Evolutionary conservation across 2,329 filamentous ascomycete species (phyloP), one percentile per base, ranked within the genome.

Genomic region (Trichoderma atroviride): DNA sequence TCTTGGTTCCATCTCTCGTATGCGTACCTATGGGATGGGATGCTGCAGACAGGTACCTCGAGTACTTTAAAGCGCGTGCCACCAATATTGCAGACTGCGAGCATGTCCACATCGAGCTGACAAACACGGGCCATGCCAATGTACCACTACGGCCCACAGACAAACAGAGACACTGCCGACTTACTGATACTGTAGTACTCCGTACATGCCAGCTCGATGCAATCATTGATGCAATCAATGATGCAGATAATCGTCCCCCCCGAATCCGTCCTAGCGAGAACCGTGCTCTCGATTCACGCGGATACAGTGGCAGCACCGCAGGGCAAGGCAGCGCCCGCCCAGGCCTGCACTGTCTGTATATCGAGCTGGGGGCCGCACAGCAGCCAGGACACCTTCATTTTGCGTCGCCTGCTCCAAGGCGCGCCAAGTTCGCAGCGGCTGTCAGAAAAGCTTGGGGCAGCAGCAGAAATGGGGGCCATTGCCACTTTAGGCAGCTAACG

Each of bases 401-500:
- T n/a, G 52, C 62, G 16, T 19, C 22, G n/a, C 4, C 24, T 29
- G 35, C 37, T 52, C 16, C 37, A 56, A 33, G 56, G 57, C 50
- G 60, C 65, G 43, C 63, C 55, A 58, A 58, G 24, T 50, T 66
- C 43, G 40, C 53, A 58, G 53, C 57, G 43, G 65, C 50, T 68
- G 65, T 68, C 65, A 64, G 56, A 66, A 43, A 53, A 62, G 57
- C 69, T 68, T 68, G 58, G 69, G 50, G 35, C 50, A 56, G 47
- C 59, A 37, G 52, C 35, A 57, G 47, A 56, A 63, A 50, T 56
- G 47, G 69, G 59, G 57, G 58, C 43, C 58, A 66, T 70, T 67
- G 13, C 69, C 35, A 14, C 35, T 70, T 70, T 67, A 70, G 69
- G 69, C 57, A 70, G 69, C 64, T 70, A 68, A 37, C 55, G 60